Evolutionary conservation across 2,329 filamentous ascomycete genomes (phyloP), one percentile per base, ranked within the genome.

Genomic region (Pseudopyrenochaeta lycopersici): DNA sequence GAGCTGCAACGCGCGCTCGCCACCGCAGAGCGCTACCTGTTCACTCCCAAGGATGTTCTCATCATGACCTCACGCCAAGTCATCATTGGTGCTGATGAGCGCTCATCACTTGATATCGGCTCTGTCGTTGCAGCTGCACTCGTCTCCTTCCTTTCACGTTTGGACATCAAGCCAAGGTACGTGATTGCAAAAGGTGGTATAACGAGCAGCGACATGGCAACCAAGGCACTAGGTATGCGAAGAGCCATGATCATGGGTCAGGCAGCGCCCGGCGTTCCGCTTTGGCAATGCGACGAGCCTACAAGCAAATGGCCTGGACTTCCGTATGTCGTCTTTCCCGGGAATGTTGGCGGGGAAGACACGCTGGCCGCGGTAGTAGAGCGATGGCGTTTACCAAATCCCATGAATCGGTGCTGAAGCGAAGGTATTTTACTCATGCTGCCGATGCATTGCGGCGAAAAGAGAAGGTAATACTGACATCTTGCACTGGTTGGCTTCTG

Each of bases 141-240:
- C 17, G 84, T 86, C 0, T 71, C 71, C 1, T 81, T 87, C 36
- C 59, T 86, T 1, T 72, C 75, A 7, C 64, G 69, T 0, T 70
- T 86, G 7, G 71, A 80, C 11, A 76, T 80, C 7, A 76, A 79
- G 29, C 84, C 84, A 1, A 70, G 83, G 40, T 87, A 86, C 60
- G 72, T 87, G 2, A 84, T 87, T 63, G 83, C 84, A 0, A 87
- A 82, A 68, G 84, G 85, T 0, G 84, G 84, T 9, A 87, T 87
- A 38, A 87, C 85, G 0, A 84, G 81, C 0, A 85, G 82, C 0
- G 84, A 87, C 45, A 82, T 82, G 62, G 84, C 84, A 0, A 85
- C 82, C 0, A 85, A 86, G 46, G 83, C 82, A 0, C 60, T 88
- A 11, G 75, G 73, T 14, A 81, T 87, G 71, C 82, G 82, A 65